These are phyloP conservation scores for Lichenothelia convexa DNA, from an alignment of 495 filamentous ascomycete species.

Conservation along the genomic window DNA sequence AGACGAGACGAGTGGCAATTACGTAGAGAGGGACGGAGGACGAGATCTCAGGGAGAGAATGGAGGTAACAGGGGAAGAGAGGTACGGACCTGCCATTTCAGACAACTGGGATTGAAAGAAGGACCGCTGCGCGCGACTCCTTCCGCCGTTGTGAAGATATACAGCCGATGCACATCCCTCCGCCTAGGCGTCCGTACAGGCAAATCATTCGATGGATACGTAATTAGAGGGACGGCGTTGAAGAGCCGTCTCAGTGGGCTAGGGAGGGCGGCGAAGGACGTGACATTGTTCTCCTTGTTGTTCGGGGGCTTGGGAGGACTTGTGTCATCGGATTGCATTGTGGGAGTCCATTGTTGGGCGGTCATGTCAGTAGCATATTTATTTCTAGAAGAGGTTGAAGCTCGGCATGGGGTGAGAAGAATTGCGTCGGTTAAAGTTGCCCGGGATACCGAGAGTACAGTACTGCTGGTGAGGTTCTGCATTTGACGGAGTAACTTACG, in stretches of 20 bases:
- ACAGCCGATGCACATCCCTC: slow-evolving; percentile 40
- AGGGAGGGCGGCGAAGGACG: slow-evolving; percentile 44
- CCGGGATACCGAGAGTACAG: too few relatives aligned
- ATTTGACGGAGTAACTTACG: too few relatives aligned
- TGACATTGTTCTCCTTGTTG: background rate
- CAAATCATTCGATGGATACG: slow-evolving; percentile 60
- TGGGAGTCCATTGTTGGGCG: background rate
- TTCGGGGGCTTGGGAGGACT: background rate
- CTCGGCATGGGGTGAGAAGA: too few relatives aligned
- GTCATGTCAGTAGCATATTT: too few relatives aligned
- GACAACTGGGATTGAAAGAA: slow-evolving; percentile 81
- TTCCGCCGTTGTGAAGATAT: slow-evolving; percentile 53
- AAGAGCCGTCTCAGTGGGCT: slow-evolving; percentile 64
- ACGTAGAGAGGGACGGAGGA: background rate
- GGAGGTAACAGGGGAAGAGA: background rate
- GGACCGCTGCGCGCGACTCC: slow-evolving; percentile 45
- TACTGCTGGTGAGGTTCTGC: too few relatives aligned
- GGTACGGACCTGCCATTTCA: slow-evolving; percentile 81
- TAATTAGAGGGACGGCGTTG: slow-evolving; percentile 58
- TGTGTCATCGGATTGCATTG: background rate
- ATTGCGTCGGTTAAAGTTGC: too few relatives aligned
- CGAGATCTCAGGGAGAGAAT: background rate
- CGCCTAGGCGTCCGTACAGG: slow-evolving; percentile 41
- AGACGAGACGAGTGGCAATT: too few relatives aligned
- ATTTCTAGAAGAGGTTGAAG: too few relatives aligned